phyloP scores from a whole-genome alignment of 768 basidiomycete genomes.

The Boletellus emodensis region DNA sequence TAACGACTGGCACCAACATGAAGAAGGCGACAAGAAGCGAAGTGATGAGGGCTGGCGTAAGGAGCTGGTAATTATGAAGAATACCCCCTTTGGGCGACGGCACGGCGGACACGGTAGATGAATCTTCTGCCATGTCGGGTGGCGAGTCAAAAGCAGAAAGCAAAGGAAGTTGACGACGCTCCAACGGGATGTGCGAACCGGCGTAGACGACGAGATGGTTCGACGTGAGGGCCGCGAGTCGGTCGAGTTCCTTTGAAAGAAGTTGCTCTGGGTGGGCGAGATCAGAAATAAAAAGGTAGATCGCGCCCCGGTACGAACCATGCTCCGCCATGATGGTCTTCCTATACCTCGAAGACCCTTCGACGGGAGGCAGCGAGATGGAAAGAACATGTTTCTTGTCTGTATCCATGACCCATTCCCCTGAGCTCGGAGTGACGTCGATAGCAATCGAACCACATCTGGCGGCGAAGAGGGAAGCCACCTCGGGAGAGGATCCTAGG shows the following conservation, averaged over 20 bases:
- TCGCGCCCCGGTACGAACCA: slow-evolving; percentile 38
- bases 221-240: slow-evolving; percentile 46
- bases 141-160: slow-evolving; percentile 28
- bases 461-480: slow-evolving; percentile 43
- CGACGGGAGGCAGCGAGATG: slow-evolving; percentile 49
- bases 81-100: slow-evolving; percentile 50
- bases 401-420: slow-evolving; percentile 32
- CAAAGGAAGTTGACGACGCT: slow-evolving; percentile 39
- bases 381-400: slow-evolving; percentile 53
- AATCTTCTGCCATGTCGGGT: slow-evolving; percentile 14
- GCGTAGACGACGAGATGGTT: slow-evolving; percentile 66
- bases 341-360: slow-evolving; percentile 40
- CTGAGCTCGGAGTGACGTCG: slow-evolving; percentile 39
- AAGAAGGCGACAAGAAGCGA: slow-evolving; percentile 62
- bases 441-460: slow-evolving; percentile 53
- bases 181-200: slow-evolving; percentile 44
- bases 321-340: slow-evolving; percentile 48
- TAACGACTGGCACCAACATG: slow-evolving; percentile 60
- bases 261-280: slow-evolving; percentile 34
- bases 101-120: slow-evolving; percentile 29
- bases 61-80: slow-evolving; percentile 68
- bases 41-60: slow-evolving; percentile 72
- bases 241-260: slow-evolving; percentile 47
- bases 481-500: slow-evolving; percentile 27
- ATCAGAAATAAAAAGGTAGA: slow-evolving; percentile 1